These are phyloP conservation scores for Aegilops umbellulata DNA, from an alignment of 176 grass and related monocot species.

Conservation along the genomic window DNA sequence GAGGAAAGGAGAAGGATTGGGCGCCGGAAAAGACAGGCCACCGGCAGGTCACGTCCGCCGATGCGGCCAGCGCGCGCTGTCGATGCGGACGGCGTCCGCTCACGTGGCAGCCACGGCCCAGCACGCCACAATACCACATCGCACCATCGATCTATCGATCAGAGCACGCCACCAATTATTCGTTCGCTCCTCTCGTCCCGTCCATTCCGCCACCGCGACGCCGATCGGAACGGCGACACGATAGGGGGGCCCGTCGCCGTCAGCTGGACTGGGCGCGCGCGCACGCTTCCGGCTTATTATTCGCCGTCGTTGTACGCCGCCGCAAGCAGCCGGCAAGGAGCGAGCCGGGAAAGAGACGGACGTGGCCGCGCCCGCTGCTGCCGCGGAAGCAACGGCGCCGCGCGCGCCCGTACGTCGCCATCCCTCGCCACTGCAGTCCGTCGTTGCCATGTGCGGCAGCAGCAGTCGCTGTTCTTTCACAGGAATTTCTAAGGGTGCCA, in stretches of 20 bases:
- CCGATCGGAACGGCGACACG: not conserved
- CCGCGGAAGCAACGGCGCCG: constrained; percentile 14
- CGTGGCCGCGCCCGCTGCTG: not conserved
- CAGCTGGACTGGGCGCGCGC: not conserved
- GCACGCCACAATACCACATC: not conserved
- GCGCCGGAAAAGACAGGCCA: not conserved
- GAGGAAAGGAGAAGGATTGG: not conserved
- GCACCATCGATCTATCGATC: not conserved
- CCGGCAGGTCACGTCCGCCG: not conserved
- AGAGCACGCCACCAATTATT: not conserved
- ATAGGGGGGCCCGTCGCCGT: not conserved
- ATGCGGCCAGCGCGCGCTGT: not conserved
- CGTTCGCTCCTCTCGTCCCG: not conserved
- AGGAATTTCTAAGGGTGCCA: too few relatives aligned
- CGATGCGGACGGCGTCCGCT: not conserved
- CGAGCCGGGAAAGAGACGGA: not conserved
- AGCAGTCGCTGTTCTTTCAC: too few relatives aligned
- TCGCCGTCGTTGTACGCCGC: not conserved
- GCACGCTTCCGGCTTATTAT: not conserved
- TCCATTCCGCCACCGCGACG: not conserved
- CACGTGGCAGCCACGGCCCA: not conserved
- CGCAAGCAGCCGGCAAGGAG: not conserved
- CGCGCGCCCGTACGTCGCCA: constrained; percentile 23
- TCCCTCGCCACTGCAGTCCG: constrained; percentile 9
- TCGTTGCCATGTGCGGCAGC: constrained; percentile 6